Percentiles rank a stretch among this genome's conserved stretches.
phyloP scores from a whole-genome alignment of 345 rosid species.

The Populus deltoides region DNA sequence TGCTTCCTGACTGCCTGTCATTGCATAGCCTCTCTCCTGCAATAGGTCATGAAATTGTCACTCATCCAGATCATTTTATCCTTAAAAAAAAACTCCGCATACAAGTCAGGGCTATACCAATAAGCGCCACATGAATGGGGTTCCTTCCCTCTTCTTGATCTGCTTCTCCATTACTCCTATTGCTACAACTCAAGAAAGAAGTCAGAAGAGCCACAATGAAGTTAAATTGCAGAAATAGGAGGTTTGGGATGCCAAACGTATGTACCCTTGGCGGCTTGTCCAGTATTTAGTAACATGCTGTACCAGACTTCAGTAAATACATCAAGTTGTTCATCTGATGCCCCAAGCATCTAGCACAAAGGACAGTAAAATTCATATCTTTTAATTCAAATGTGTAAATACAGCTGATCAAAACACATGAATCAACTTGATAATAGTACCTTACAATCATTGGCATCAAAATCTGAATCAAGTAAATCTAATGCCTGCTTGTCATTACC shows the following conservation, averaged over 20 bases:
- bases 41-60: background rate
- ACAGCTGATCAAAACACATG: background rate
- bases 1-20: constrained; percentile 51
- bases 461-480: constrained; percentile 62
- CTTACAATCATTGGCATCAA: constrained; percentile 64
- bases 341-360: constrained; percentile 58
- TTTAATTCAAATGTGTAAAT: background rate
- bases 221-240: background rate
- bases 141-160: constrained; percentile 62
- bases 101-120: constrained; percentile 46
- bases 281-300: constrained; percentile 55
- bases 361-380: background rate
- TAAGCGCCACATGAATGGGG: constrained; percentile 77
- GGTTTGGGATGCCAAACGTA: background rate
- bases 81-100: background rate
- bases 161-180: constrained; percentile 51
- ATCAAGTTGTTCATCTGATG: constrained; percentile 88
- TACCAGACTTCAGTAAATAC: constrained; percentile 89
- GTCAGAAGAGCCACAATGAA: constrained; percentile 3
- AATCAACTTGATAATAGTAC: constrained; percentile 28
- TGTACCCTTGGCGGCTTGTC: constrained; percentile 58
- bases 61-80: background rate
- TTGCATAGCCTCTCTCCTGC: constrained; percentile 65
- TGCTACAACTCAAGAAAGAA: constrained; percentile 34
- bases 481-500: constrained; percentile 50